Conservation (phyloP, 192 early-diverging fungal genomes). For the Coemansia sp. region DNA sequence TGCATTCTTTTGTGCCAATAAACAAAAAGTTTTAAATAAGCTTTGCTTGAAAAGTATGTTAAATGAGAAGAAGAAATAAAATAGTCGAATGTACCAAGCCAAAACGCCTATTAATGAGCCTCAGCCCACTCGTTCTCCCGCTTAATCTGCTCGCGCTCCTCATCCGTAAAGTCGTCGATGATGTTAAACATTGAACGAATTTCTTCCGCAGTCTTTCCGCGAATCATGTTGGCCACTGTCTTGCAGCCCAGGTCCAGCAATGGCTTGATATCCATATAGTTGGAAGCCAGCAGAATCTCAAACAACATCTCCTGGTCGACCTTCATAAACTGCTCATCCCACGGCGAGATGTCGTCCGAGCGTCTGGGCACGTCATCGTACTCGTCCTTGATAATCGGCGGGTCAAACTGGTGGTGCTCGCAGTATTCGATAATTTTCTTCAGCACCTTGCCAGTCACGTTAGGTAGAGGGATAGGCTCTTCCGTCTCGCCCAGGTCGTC, state of each 20-base stretch:
- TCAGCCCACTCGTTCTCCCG: constrained; percentile 79
- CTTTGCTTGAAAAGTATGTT: not conserved
- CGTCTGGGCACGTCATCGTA: constrained; percentile 58
- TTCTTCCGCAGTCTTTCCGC: constrained; percentile 90
- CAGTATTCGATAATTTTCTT: constrained; percentile 85
- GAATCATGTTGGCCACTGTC: constrained; percentile 97
- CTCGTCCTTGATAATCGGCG: constrained; percentile 55
- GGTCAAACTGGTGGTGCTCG: constrained; percentile 74
- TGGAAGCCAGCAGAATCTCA: constrained; percentile 81
- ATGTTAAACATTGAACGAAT: constrained; percentile 98
- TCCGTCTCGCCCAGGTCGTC: constrained; percentile 73
- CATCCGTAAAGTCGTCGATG: constrained; percentile 86
- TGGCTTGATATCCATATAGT: constrained; percentile 96
- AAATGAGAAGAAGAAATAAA: constrained; percentile 2
- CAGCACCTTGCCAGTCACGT: constrained; percentile 72
- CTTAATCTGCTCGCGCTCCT: constrained; percentile 87
- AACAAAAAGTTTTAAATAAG: too few species aligned
- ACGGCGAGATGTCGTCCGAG: constrained; percentile 73
- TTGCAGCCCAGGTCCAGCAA: constrained; percentile 97
- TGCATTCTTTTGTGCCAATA: too few species aligned
- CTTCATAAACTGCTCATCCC: constrained; percentile 78
- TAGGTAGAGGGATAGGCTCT: constrained; percentile 74
- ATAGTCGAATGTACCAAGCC: not conserved
- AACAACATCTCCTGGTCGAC: constrained; percentile 80
- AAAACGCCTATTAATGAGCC: constrained; percentile 45